These are phyloP conservation scores for Salvia rosmarinus DNA, from an alignment of 257 asterid species.

Conservation along the genomic window DNA sequence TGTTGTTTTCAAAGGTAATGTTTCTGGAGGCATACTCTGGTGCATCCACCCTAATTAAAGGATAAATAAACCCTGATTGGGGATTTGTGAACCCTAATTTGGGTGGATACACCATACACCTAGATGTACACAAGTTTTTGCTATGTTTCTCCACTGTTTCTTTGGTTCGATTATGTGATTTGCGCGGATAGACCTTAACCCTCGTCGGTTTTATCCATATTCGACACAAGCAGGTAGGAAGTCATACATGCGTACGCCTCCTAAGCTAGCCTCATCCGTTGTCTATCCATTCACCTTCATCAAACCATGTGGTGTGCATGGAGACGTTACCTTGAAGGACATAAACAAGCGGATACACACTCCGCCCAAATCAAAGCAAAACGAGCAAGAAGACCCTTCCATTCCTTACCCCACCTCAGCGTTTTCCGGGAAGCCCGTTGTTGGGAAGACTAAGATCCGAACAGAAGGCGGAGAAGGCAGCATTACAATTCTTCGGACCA, in stretches of 20 bases:
- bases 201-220: conserved; percentile 11
- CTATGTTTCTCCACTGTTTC: background rate
- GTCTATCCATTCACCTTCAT: conserved; percentile 79
- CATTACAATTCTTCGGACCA: conserved; percentile 80
- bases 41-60: too few species aligned
- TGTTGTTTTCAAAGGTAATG: conserved; percentile 71
- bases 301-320: conserved; percentile 80
- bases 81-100: too few species aligned
- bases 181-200: background rate
- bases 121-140: too few species aligned
- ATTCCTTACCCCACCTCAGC: conserved; percentile 72
- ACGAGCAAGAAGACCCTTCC: conserved; percentile 50
- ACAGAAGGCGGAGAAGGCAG: conserved; percentile 93
- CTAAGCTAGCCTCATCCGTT: conserved; percentile 66
- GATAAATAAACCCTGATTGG: too few species aligned
- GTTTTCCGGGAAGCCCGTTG: conserved; percentile 91
- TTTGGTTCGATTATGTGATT: background rate
- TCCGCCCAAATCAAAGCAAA: conserved; percentile 63
- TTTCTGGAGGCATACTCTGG: too few species aligned
- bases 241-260: conserved; percentile 66
- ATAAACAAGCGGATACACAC: conserved; percentile 72
- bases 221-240: conserved; percentile 62
- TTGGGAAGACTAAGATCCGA: conserved; percentile 84
- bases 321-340: conserved; percentile 87
- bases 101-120: too few species aligned